Conservation (phyloP, 257 asterid species). For the Anisodus acutangulus region DNA sequence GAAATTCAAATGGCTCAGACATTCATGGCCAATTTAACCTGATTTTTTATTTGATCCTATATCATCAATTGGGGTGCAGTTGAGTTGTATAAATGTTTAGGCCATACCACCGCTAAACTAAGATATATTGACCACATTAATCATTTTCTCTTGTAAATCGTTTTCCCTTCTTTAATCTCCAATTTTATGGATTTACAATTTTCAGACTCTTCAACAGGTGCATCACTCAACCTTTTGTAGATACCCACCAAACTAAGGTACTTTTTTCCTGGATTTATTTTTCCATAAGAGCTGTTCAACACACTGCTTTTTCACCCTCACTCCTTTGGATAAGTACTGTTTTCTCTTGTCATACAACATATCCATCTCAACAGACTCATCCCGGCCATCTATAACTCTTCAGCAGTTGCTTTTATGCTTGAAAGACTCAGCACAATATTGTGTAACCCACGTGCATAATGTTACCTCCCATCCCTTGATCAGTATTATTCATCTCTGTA, state of each 20-base stretch:
- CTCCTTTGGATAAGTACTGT: not conserved
- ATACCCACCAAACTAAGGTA: constrained; percentile 14
- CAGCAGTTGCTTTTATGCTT: not conserved
- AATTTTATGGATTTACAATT: not conserved
- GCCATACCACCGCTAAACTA: not conserved
- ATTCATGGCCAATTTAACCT: not conserved
- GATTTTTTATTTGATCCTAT: not conserved
- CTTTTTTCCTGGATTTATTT: not conserved
- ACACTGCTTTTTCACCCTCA: not conserved
- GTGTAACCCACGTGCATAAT: constrained; percentile 1
- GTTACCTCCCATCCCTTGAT: not conserved
- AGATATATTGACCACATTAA: not conserved
- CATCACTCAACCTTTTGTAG: not conserved
- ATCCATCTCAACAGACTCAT: constrained; percentile 12
- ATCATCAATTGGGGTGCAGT: not conserved
- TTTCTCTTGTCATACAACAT: not conserved
- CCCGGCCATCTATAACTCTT: not conserved
- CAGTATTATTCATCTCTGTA: not conserved
- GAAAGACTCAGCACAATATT: not conserved
- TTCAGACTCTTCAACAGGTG: not conserved
- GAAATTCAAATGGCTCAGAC: not conserved
- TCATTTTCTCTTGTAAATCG: not conserved
- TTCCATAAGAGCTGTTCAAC: constrained; percentile 7
- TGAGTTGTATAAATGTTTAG: not conserved
- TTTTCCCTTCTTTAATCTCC: not conserved